Evolutionary conservation across 2,329 filamentous ascomycete species (phyloP), one percentile per base, ranked within the genome.

Genomic region (Aspergillus carbonarius): DNA sequence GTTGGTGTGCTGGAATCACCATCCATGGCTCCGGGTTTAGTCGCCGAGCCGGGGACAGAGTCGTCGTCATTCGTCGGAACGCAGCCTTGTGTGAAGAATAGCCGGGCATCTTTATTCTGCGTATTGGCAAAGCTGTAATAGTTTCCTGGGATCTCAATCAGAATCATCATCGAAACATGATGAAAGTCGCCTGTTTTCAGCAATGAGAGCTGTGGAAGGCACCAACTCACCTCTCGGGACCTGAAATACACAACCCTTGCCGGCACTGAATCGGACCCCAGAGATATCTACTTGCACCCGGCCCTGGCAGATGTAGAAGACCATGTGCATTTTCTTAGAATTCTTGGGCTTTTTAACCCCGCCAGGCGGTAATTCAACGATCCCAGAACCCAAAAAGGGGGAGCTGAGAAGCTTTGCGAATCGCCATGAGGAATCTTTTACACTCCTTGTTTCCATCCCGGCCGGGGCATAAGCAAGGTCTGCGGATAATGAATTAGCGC

Each of bases 51-150:
- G 8, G 61, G 66, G n/a, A 57, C 60, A 47, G 68, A 64, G 25
- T 61, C 62, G 37, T 76, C 74, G 30, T 62, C 62, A 34, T 73
- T 73, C 13, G 62, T 64, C 15, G 77, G 74, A 62, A 88, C 91
- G 74, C 89, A 93, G 6, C 89, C 93, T 74, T 99, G 95, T 1
- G 92, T 88, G 75, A 98, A 99, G 79, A 98, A 98, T 50, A 98
- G 83, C 39, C 90, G 86, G 4, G 91, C 90, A 4, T 87, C 83
- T 60, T 82, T 80, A 62, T 88, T 83, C 68, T 87, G 87, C 57
- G 91, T 87, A 74, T 98, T 99, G 56, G 83, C 82, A 68, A 99
- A 96, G 70, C 89, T 90, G 76, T 99, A 99, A 68, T 92, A 90
- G 72, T 98, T 98, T 53, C 93, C 93, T 97, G 63, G 9, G 7